Evolutionary conservation across 1,284 basidiomycete genomes (phyloP), one percentile per base, ranked within the genome.

Genomic region (Ganoderma multipileum): DNA sequence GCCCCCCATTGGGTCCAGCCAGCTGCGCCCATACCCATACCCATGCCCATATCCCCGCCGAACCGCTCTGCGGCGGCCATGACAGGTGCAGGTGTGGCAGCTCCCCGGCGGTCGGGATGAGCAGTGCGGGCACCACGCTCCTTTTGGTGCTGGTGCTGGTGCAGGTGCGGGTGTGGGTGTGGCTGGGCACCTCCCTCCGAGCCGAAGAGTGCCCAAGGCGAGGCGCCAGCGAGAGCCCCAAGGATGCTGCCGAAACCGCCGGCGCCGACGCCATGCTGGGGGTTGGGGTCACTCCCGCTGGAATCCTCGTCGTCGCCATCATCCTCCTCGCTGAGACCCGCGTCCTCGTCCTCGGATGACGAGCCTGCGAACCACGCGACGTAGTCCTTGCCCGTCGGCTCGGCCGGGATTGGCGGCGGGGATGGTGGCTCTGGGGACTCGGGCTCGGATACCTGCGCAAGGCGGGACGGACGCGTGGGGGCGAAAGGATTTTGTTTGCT

Each of bases 291-390:
- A 52, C 36, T 61, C 26, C 38, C 71, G 18, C 59, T 61, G 0
- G 70, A 68, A 0, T 69, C 67, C 2, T 69, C 69, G 2, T 72
- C 71, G 0, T 72, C 71, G 33, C 63, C 68, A n/a, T 68, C 68
- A 1, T 69, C 69, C 20, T 68, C 68, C 42, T 69, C 70, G 57
- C 70, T 70, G 60, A 69, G 67, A 1, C 61, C 42, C n/a, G 64
- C 65, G n/a, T 64, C 63, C 26, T 71, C 72, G 61, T 72, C 71
- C 41, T 72, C 71, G 23, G 71, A 71, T 4, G 71, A 71, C 14
- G 71, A 72, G 12, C 71, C 71, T 0, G 71, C 71, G 64, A 71
- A 72, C 71, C 71, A 72, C 47, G 68, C 64, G 26, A 71, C 66
- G 36, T 72, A 72, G 64, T 72, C 71, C 7, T 61, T 59, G 16